Conservation (phyloP, 2,329 filamentous ascomycete genomes). For the Cladosporium colombiae region DNA sequence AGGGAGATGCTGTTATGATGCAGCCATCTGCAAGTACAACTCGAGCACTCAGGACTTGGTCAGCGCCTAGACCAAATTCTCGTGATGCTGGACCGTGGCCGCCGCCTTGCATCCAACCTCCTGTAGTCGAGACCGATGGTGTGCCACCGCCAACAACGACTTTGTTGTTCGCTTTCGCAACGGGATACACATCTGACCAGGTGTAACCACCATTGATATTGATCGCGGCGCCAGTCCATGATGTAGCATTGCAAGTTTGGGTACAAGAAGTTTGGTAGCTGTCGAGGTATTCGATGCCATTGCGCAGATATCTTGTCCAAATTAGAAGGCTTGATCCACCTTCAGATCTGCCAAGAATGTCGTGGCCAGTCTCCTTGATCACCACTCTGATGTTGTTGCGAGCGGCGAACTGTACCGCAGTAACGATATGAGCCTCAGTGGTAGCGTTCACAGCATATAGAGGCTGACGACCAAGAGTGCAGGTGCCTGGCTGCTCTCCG, state of each 20-base stretch:
- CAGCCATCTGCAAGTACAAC: constrained; percentile 29
- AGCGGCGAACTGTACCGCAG: constrained; percentile 42
- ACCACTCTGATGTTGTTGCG: constrained; percentile 44
- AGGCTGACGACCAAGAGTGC: constrained; percentile 30
- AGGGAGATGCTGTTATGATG: constrained; percentile 36
- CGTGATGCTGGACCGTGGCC: constrained; percentile 29
- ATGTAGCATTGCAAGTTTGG: constrained; percentile 28
- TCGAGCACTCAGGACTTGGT: constrained; percentile 28
- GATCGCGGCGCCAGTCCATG: constrained; percentile 38
- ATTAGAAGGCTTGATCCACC: constrained; percentile 36
- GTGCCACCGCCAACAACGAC: constrained; percentile 33
- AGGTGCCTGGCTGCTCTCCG: constrained; percentile 28
- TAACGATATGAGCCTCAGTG: constrained; percentile 38
- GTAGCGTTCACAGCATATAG: constrained; percentile 41
- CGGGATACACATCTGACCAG: constrained; percentile 37
- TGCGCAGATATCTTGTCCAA: constrained; percentile 35
- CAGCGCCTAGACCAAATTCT: constrained; percentile 30
- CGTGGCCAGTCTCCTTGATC: constrained; percentile 60
- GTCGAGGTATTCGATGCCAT: constrained; percentile 34
- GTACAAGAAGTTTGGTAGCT: constrained; percentile 28
- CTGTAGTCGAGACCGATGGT: constrained; percentile 28
- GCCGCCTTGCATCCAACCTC: constrained; percentile 33
- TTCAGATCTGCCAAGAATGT: constrained; percentile 43
- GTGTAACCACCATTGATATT: constrained; percentile 37
- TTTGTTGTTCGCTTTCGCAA: constrained; percentile 32